Evolutionary conservation across 1,284 basidiomycete genomes (phyloP), one percentile per base, ranked within the genome.

Genomic region (Marasmius oreades): DNA sequence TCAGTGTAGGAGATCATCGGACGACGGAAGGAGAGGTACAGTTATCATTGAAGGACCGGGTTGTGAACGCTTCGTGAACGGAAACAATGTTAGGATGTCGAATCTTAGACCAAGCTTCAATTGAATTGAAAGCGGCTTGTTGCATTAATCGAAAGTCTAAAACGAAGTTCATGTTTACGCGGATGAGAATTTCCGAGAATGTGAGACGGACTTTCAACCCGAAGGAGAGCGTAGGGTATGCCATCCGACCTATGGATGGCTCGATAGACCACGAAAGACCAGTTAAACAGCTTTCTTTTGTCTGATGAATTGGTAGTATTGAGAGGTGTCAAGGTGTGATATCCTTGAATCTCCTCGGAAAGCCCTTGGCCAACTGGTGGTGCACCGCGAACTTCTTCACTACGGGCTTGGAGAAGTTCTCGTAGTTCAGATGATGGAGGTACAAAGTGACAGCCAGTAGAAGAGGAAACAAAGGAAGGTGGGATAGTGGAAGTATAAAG

Each of bases 21-120:
- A 37, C 18, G 47, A 48, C 20, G 12, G 14, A 10, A n/a, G n/a
- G 5, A 45, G 10, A 45, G 44, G 33, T 33, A 95, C 94, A 98
- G 64, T 87, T 89, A 69, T 98, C 97, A 58, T 88, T 86, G 71
- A 99, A 99, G 0, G 92, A 86, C 43, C 90, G 83, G 0, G 95
- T 97, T 0, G 97, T 98, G 74, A 99, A 99, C 0, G 96, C 97
- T 71, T 99, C 97, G 47, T 85, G 83, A 7, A 98, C 78, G 18
- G 84, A 76, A 24, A 97, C 85, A 61, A 99, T 90, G 64, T 85
- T 88, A 0, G 97, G 95, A 75, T 99, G 95, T 18, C 80, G 81
- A 58, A 98, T 79, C 52, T 84, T 80, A 1, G 88, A 84, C 97
- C 97, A 99, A 18, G 86, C 77, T 64, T 98, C 95, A 28, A 98